Percentiles rank a stretch among this genome's conserved stretches.
phyloP scores from a whole-genome alignment of 495 filamentous ascomycete genomes.

The Neurospora terricola region DNA sequence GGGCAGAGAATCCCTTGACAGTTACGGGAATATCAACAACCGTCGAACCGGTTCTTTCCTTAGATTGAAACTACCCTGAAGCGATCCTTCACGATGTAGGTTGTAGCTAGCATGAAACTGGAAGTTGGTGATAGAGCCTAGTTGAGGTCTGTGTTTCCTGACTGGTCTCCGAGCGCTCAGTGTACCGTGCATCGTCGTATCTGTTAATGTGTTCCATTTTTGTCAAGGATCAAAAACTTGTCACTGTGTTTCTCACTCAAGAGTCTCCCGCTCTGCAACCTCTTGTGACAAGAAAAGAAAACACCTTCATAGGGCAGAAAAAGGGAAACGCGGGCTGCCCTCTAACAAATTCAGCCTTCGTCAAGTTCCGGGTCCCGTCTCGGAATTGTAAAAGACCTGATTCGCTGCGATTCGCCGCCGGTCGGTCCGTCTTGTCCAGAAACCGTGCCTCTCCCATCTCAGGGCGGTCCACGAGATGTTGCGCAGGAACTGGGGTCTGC shows the following conservation, averaged over 20 bases:
- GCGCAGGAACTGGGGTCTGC: neutral
- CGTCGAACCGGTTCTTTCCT: neutral
- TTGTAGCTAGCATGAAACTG: neutral
- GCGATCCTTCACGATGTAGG: neutral
- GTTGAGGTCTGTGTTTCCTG: neutral
- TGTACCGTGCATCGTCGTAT: neutral
- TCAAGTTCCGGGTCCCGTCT: neutral
- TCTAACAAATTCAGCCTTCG: neutral
- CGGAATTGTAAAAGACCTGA: neutral
- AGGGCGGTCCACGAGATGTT: neutral
- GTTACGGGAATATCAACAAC: neutral
- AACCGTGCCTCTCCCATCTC: neutral
- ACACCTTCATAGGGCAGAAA: neutral
- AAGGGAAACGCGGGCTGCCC: neutral
- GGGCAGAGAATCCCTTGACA: neutral
- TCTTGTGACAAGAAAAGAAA: neutral
- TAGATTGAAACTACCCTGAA: neutral
- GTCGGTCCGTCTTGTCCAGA: neutral
- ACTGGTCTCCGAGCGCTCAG: neutral
- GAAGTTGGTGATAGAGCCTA: neutral
- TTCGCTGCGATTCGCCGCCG: neutral
- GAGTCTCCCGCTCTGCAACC: neutral
- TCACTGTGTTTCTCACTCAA: neutral
- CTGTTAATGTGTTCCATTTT: neutral
- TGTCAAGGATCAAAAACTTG: neutral